phyloP scores from a whole-genome alignment of 305 asterid genomes.

The Caryopteris hybrid region DNA sequence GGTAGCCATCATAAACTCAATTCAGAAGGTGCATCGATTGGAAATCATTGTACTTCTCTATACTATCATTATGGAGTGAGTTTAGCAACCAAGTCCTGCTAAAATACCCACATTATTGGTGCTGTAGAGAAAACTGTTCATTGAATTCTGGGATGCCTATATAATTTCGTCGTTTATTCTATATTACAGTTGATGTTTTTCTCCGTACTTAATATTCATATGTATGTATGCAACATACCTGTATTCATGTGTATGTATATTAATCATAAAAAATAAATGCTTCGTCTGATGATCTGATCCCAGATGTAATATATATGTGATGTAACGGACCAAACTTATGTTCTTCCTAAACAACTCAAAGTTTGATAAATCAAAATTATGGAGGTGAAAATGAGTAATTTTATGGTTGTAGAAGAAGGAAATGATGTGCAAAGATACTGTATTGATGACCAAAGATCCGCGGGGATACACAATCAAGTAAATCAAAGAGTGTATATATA shows the following conservation, averaged over 20 bases:
- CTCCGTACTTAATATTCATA: too few species aligned
- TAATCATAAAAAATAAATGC: too few species aligned
- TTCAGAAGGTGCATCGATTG: constrained; percentile 22
- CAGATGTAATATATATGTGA: too few species aligned
- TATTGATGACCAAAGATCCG: constrained; percentile 43
- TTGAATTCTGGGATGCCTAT: too few species aligned
- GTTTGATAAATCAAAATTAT: not conserved
- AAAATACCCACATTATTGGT: not conserved
- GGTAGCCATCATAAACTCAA: constrained; percentile 28
- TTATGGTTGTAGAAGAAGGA: not conserved
- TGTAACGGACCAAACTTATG: too few species aligned
- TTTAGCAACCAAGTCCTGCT: not conserved
- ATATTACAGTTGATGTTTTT: too few species aligned
- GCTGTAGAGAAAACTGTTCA: too few species aligned
- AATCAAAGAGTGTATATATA: constrained; percentile 15
- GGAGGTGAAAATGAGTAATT: not conserved
- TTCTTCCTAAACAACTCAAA: too few species aligned
- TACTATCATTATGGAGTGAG: not conserved
- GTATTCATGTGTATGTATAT: too few species aligned
- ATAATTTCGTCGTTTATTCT: too few species aligned
- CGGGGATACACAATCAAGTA: constrained; percentile 25
- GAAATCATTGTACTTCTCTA: constrained; percentile 27
- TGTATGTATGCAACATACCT: too few species aligned
- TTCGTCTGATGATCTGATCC: too few species aligned
- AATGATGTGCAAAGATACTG: constrained; percentile 53